Evolutionary conservation across 2,329 filamentous ascomycete genomes (phyloP), one percentile per base, ranked within the genome.

Genomic region (Fusarium luffae): DNA sequence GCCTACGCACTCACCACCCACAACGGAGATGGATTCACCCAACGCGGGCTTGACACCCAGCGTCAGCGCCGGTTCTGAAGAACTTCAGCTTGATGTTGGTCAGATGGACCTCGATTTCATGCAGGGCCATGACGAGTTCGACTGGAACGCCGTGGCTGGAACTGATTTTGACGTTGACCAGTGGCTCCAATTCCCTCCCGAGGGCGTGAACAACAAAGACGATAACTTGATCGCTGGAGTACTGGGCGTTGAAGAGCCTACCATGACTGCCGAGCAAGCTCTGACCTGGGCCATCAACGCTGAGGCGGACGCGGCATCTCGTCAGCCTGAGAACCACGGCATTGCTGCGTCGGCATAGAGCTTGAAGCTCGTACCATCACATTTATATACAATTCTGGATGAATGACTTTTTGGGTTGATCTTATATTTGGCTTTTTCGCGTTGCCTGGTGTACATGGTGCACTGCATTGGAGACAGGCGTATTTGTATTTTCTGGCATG

Each of bases 111-210:
- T 85, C 49, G 83, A 86, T 71, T 82, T 85, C 49, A 79, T 82
- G 72, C 79, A 82, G 55, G 81, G 80, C 30, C 81, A 83, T 51
- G 83, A 83, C 47, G 84, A 84, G 54, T 85, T 87, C 59, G 85
- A 87, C 68, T 88, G 85, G 85, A 84, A 85, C 67, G 82, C 83
- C 21, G 79, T 86, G 6, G 79, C 84, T 18, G 84, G 82, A 8
- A 83, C 84, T 11, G 85, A 86, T 64, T 83, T 88, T 62, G 86
- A 89, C 58, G 85, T 88, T 55, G 85, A 88, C 60, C 85, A 88
- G 70, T 89, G 85, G 85, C 79, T 89, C 23, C 84, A 88, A 63
- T 89, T 87, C 66, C 86, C 85, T 8, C 81, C 82, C 3, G 86
- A 87, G 51, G 83, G 82, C 9, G 80, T 80, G 13, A 82, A 79